These are phyloP conservation scores for Alternaria triticina DNA, from an alignment of 2,329 filamentous ascomycete genomes.

Conservation along the genomic window DNA sequence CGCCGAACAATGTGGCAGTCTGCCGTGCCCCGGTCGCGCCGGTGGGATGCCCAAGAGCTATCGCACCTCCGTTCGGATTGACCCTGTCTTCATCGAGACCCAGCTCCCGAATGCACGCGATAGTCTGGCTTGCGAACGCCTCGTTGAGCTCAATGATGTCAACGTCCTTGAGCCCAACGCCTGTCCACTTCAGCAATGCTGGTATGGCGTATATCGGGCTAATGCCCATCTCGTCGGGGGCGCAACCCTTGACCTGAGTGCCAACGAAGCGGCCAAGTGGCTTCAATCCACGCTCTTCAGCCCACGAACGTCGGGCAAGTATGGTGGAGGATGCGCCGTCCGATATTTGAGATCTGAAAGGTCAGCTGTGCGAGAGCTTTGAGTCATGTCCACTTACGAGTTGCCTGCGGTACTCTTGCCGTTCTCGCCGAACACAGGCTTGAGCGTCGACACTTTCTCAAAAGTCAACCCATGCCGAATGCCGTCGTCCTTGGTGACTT, in stretches of 20 bases:
- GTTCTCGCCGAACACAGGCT: constrained; percentile 87
- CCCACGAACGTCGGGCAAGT: constrained; percentile 90
- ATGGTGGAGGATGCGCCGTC: constrained; percentile 90
- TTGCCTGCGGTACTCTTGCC: constrained; percentile 94
- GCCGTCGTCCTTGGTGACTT: constrained; percentile 84
- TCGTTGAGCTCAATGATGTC: constrained; percentile 95
- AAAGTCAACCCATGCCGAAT: constrained; percentile 87
- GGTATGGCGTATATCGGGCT: constrained; percentile 73
- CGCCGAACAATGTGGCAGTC: constrained; percentile 80
- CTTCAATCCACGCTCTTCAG: constrained; percentile 82
- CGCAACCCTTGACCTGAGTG: constrained; percentile 86
- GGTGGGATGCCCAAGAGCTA: constrained; percentile 81
- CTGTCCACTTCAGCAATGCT: constrained; percentile 81
- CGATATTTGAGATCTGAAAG: constrained; percentile 80
- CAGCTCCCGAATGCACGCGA: constrained; percentile 77
- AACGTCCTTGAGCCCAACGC: constrained; percentile 78
- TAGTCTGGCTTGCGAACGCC: constrained; percentile 95
- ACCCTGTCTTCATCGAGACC: constrained; percentile 75
- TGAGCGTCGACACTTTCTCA: constrained; percentile 81
- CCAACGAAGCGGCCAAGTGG: constrained; percentile 94
- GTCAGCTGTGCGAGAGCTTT: constrained; percentile 3
- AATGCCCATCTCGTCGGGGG: constrained; percentile 96
- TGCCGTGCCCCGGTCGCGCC: constrained; percentile 77
- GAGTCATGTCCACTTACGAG: constrained; percentile 28
- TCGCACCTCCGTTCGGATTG: constrained; percentile 81